Percentiles rank a stretch among this genome's conserved stretches.
phyloP scores from a whole-genome alignment of 352 stramenopile species.

The Pythium coloratum region DNA sequence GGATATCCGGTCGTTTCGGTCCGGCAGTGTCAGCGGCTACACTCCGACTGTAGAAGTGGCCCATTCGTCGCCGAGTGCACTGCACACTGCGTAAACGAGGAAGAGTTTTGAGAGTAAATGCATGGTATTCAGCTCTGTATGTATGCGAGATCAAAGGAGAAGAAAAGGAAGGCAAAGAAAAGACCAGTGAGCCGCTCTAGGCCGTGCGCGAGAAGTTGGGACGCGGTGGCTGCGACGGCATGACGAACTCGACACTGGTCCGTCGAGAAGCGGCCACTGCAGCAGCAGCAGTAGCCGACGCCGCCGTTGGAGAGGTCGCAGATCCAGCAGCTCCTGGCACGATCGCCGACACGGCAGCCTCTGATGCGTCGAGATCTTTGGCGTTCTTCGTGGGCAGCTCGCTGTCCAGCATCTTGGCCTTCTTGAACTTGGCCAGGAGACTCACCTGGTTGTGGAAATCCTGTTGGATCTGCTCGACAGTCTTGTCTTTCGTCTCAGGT shows the following conservation, averaged over 20 bases:
- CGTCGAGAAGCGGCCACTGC: slow-evolving; percentile 5
- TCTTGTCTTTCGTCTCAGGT: slow-evolving; percentile 40
- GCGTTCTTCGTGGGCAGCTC: slow-evolving; percentile 9
- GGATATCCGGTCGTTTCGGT: slow-evolving; percentile 51
- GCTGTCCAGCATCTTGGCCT: slow-evolving; percentile 29
- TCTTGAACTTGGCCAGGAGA: slow-evolving; percentile 37
- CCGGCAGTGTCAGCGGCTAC: slow-evolving; percentile 71
- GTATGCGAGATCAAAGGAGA: not conserved
- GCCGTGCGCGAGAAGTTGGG: slow-evolving; percentile 25
- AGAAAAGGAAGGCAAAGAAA: not conserved
- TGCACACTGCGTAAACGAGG: not conserved
- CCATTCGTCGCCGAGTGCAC: slow-evolving; percentile 5
- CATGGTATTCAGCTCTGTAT: slow-evolving; percentile 3
- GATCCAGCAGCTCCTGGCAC: not conserved
- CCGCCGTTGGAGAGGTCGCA: not conserved
- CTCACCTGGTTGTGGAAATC: slow-evolving; percentile 32
- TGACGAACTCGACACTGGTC: slow-evolving; percentile 24
- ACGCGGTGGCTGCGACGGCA: slow-evolving; percentile 17
- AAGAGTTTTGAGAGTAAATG: not conserved
- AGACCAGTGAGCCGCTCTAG: not conserved
- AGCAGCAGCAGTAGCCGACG: not conserved
- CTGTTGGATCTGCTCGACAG: slow-evolving; percentile 43
- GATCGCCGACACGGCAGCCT: not conserved
- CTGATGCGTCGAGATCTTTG: slow-evolving; percentile 6
- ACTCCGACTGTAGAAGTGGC: slow-evolving; percentile 24